Percentiles rank a stretch among this genome's conserved stretches.
phyloP scores from a whole-genome alignment of 768 basidiomycete species.

The Boletus edulis region DNA sequence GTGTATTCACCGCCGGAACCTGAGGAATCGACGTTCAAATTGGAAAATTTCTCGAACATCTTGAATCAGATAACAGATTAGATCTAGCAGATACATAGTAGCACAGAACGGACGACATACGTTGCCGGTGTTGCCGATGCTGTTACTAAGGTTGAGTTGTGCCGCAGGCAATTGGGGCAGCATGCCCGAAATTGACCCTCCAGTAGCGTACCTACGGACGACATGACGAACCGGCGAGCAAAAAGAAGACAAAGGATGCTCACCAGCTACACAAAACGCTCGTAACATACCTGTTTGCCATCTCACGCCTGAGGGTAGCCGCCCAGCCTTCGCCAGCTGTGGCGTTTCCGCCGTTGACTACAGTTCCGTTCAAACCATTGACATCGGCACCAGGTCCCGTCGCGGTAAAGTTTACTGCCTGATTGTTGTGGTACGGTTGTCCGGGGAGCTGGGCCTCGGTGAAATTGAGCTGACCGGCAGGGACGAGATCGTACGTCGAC shows the following conservation, averaged over 20 bases:
- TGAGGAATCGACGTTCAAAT: slow-evolving; percentile 71
- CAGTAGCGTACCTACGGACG: slow-evolving; percentile 70
- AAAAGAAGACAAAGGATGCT: slow-evolving; percentile 11
- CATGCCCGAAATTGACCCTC: slow-evolving; percentile 73
- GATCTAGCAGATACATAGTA: not conserved
- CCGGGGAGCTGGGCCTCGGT: slow-evolving; percentile 66
- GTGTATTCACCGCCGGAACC: slow-evolving; percentile 86
- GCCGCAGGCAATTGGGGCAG: slow-evolving; percentile 66
- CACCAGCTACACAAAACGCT: slow-evolving; percentile 90
- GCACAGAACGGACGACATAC: slow-evolving; percentile 40
- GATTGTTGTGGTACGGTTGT: slow-evolving; percentile 49
- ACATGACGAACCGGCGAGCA: not conserved
- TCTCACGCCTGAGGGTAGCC: slow-evolving; percentile 57
- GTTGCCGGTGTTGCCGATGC: slow-evolving; percentile 67
- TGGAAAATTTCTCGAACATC: slow-evolving; percentile 89
- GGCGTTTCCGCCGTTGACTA: slow-evolving; percentile 68
- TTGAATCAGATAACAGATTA: slow-evolving; percentile 23
- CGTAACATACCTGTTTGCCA: slow-evolving; percentile 83
- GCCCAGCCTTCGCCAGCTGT: slow-evolving; percentile 64
- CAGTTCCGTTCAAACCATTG: slow-evolving; percentile 51
- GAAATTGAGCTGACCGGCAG: slow-evolving; percentile 78
- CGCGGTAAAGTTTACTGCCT: slow-evolving; percentile 45
- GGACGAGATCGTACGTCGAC: slow-evolving; percentile 68
- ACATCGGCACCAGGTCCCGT: slow-evolving; percentile 59
- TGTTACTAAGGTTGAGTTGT: slow-evolving; percentile 68